Conservation (phyloP, 495 filamentous ascomycete species). For the Evansstolkia leycettana region DNA sequence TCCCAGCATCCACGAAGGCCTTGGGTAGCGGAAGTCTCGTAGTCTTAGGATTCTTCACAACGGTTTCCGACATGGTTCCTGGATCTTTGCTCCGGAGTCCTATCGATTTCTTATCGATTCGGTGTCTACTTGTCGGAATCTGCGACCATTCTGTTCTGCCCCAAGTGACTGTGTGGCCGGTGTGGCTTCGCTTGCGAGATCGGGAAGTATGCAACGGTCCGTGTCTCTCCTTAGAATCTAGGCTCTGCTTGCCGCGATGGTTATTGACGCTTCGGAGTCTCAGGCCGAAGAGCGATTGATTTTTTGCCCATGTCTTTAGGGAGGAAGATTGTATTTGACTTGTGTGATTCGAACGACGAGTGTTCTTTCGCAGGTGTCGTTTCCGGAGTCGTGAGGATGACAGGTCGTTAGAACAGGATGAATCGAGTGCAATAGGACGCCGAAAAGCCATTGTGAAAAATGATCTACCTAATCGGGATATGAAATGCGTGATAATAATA, state of each 20-base stretch:
- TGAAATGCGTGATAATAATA: slow-evolving; percentile 19
- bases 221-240: neutral
- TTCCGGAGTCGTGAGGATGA: neutral
- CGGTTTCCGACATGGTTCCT: slow-evolving; percentile 4
- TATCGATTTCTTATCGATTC: neutral
- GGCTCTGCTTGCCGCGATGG: neutral
- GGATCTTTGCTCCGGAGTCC: neutral
- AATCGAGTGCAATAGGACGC: neutral
- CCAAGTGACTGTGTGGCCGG: too few species aligned
- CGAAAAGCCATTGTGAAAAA: slow-evolving; percentile 1
- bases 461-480: slow-evolving; percentile 15
- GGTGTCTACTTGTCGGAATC: neutral
- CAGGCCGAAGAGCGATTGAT: neutral
- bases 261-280: neutral
- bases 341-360: neutral
- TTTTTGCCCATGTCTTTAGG: neutral
- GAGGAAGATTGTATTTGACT: neutral
- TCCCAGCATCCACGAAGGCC: slow-evolving; percentile 8
- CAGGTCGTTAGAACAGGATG: neutral
- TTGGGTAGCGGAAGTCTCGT: slow-evolving; percentile 27
- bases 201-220: too few species aligned
- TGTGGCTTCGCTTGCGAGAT: too few species aligned
- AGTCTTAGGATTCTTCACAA: slow-evolving; percentile 10
- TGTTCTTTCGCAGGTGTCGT: neutral
- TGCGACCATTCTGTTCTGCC: neutral